A percentile compares a stretch with the other conserved stretches of the same genome.
Evolutionary conservation across 768 basidiomycete species (phyloP).

Genomic region (Podaxis pistillaris): DNA sequence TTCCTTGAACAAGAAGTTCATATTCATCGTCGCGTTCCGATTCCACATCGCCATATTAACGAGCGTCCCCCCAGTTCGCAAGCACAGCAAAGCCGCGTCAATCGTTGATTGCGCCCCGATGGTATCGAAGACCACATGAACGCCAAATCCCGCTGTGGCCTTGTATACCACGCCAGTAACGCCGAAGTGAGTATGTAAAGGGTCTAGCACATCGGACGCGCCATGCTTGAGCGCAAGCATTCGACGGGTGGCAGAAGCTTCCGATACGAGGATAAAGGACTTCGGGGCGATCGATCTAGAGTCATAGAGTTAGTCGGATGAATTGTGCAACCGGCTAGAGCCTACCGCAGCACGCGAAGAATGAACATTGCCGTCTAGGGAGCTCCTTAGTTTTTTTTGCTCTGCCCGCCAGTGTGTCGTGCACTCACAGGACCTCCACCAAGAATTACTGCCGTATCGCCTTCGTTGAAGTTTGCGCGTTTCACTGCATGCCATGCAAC

Average conservation of each 20-base stretch:
- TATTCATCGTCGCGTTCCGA: conserved; percentile 29
- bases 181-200: conserved; percentile 25
- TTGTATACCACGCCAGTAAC: conserved; percentile 22
- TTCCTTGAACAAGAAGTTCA: conserved; percentile 37
- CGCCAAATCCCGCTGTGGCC: conserved; percentile 33
- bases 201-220: conserved; percentile 37
- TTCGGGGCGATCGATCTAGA: conserved; percentile 27
- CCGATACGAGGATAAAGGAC: conserved; percentile 34
- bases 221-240: conserved; percentile 34
- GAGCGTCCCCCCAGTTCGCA: conserved; percentile 37
- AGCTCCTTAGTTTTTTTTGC: background rate
- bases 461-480: conserved; percentile 34
- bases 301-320: background rate
- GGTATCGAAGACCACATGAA: conserved; percentile 47
- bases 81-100: conserved; percentile 32
- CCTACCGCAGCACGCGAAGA: conserved; percentile 34
- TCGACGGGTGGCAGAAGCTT: conserved; percentile 37
- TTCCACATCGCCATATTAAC: conserved; percentile 49
- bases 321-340: background rate
- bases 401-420: background rate
- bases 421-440: conserved; percentile 44
- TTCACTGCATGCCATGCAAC: conserved; percentile 47
- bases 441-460: conserved; percentile 38
- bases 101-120: conserved; percentile 39
- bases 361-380: conserved; percentile 37